phyloP scores from a whole-genome alignment of 2,329 filamentous ascomycete genomes.

The Cercospora sp. region DNA sequence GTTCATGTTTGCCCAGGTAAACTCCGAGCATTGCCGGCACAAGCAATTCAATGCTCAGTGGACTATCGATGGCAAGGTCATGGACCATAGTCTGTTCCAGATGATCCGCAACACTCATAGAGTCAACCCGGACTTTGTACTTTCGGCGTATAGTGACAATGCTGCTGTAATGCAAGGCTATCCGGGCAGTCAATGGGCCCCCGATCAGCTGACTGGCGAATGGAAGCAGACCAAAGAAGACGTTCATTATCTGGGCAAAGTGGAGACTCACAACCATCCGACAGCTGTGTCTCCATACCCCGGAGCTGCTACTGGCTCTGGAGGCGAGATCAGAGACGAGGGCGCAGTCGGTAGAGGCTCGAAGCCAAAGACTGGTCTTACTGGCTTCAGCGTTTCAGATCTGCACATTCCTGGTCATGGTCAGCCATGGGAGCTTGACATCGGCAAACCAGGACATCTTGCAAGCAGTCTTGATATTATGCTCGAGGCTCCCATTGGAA shows the following conservation, averaged over 20 bases:
- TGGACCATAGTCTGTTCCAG: constrained; percentile 79
- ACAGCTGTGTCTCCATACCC: constrained; percentile 93
- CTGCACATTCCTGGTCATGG: constrained; percentile 80
- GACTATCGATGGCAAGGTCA: constrained; percentile 84
- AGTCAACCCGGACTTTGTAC: constrained; percentile 72
- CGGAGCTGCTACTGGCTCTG: constrained; percentile 90
- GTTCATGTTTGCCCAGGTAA: constrained; percentile 99
- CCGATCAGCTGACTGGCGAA: constrained; percentile 78
- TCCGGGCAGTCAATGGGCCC: constrained; percentile 77
- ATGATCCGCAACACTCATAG: constrained; percentile 97
- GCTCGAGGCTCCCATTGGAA: constrained; percentile 94
- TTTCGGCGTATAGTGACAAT: constrained; percentile 97
- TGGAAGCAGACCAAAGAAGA: constrained; percentile 86
- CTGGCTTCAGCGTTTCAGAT: constrained; percentile 94
- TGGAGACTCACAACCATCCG: constrained; percentile 97
- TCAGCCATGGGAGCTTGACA: constrained; percentile 86
- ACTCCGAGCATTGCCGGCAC: constrained; percentile 86
- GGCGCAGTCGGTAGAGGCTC: constrained; percentile 92
- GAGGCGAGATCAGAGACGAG: constrained; percentile 93
- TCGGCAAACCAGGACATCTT: constrained; percentile 87
- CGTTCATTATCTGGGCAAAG: constrained; percentile 86
- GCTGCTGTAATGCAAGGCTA: constrained; percentile 84
- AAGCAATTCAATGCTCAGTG: constrained; percentile 97
- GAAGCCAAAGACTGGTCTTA: constrained; percentile 84
- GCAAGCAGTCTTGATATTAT: constrained; percentile 95